These are phyloP conservation scores for Reticulascus tulasneorum DNA, from an alignment of 2,329 filamentous ascomycete genomes.

Conservation along the genomic window DNA sequence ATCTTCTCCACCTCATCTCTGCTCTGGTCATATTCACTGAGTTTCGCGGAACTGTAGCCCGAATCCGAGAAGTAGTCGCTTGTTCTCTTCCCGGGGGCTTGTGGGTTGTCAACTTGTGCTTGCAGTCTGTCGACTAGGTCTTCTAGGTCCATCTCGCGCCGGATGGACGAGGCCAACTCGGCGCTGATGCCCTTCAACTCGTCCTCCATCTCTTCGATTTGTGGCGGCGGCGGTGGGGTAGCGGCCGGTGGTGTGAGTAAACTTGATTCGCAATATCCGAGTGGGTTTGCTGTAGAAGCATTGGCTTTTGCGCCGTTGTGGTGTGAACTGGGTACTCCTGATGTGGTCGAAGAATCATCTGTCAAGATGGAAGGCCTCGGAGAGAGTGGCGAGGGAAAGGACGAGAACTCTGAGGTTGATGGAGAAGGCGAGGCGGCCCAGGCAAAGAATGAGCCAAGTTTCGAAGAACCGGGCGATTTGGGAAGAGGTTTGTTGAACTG, in stretches of 20 bases:
- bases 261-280: slow-evolving; percentile 49
- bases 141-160: slow-evolving; percentile 93
- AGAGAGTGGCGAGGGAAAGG: slow-evolving; percentile 50
- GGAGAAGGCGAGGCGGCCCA: slow-evolving; percentile 46
- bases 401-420: slow-evolving; percentile 47
- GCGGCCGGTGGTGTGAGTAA: slow-evolving; percentile 43
- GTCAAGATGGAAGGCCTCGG: slow-evolving; percentile 32
- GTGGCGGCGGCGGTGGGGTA: slow-evolving; percentile 36
- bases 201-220: slow-evolving; percentile 87
- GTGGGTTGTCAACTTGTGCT: slow-evolving; percentile 62
- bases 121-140: slow-evolving; percentile 88
- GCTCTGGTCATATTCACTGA: slow-evolving; percentile 61
- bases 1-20: slow-evolving; percentile 76
- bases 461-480: slow-evolving; percentile 47
- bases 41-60: slow-evolving; percentile 79
- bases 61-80: slow-evolving; percentile 99
- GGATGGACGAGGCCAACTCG: slow-evolving; percentile 88
- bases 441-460: slow-evolving; percentile 49
- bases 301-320: slow-evolving; percentile 33
- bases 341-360: slow-evolving; percentile 32
- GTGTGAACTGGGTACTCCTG: slow-evolving; percentile 10
- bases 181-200: slow-evolving; percentile 90
- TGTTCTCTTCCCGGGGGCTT: slow-evolving; percentile 64
- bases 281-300: slow-evolving; percentile 36
- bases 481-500: slow-evolving; percentile 52